These are phyloP conservation scores for Gaeumannomyces tritici DNA, from an alignment of 2,329 filamentous ascomycete species.

Conservation along the genomic window DNA sequence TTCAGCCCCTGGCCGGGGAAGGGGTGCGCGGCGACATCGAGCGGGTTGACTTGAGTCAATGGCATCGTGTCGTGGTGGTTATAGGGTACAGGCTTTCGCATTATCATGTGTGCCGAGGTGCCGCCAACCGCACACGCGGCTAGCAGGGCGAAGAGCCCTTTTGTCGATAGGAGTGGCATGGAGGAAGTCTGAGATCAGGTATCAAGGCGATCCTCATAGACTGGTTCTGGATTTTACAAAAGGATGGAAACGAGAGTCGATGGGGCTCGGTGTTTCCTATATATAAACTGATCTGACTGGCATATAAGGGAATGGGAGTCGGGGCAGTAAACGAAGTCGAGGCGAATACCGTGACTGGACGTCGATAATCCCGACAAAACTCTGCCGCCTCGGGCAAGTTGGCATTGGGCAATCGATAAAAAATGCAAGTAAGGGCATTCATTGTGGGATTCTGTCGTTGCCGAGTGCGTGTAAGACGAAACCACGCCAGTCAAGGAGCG, in stretches of 20 bases:
- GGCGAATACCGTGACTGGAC: neutral
- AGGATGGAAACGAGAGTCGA: neutral
- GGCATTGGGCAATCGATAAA: neutral
- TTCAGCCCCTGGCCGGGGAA: conserved; percentile 69
- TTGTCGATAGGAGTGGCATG: neutral
- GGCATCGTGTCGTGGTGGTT: conserved; percentile 12
- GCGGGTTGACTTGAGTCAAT: conserved; percentile 49
- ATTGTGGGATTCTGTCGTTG: neutral
- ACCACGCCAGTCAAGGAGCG: too few species aligned
- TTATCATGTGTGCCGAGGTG: conserved; percentile 59
- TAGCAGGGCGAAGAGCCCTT: neutral
- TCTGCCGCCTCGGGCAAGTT: neutral
- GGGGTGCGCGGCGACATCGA: conserved; percentile 48
- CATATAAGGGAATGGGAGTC: neutral
- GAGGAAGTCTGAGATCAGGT: neutral
- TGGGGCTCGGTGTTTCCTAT: neutral
- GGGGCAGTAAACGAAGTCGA: neutral
- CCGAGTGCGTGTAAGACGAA: too few species aligned
- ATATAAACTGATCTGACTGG: neutral
- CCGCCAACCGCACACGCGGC: neutral
- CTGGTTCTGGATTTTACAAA: neutral
- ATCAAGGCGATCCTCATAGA: neutral
- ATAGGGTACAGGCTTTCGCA: conserved; percentile 61
- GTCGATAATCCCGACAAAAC: neutral
- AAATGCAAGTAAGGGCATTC: neutral